Percentiles rank a stretch among this genome's conserved stretches.
phyloP scores from a whole-genome alignment of 176 grass and related monocot genomes.

The Puya raimondii region DNA sequence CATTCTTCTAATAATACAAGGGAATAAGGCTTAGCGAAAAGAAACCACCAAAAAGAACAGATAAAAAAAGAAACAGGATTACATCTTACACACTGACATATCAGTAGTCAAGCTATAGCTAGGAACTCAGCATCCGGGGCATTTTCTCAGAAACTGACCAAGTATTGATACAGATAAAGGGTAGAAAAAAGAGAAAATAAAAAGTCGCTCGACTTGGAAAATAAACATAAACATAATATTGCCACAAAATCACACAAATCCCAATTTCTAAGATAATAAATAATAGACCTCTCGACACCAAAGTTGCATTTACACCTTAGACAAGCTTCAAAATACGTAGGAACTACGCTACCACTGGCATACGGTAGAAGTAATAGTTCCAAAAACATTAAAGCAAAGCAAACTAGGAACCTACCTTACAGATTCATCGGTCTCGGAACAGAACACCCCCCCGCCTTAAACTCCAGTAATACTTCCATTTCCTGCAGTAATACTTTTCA shows the following conservation, averaged over 20 bases:
- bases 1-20: no score
- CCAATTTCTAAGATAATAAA: neutral
- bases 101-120: no score
- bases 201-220: no score
- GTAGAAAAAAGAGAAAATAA: no score
- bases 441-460: no score
- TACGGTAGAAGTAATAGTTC: neutral
- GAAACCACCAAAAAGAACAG: no score
- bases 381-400: neutral
- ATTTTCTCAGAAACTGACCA: no score
- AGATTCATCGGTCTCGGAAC: neutral
- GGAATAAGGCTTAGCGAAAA: no score
- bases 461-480: neutral
- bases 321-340: neutral
- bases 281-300: neutral
- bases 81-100: no score
- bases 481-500: neutral
- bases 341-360: neutral
- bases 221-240: neutral
- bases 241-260: neutral
- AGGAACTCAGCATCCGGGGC: no score
- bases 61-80: no score
- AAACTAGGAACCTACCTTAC: neutral
- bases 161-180: no score
- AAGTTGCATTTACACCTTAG: neutral